Conservation (phyloP, 2,329 filamentous ascomycete species). For the Scedosporium boydii region DNA sequence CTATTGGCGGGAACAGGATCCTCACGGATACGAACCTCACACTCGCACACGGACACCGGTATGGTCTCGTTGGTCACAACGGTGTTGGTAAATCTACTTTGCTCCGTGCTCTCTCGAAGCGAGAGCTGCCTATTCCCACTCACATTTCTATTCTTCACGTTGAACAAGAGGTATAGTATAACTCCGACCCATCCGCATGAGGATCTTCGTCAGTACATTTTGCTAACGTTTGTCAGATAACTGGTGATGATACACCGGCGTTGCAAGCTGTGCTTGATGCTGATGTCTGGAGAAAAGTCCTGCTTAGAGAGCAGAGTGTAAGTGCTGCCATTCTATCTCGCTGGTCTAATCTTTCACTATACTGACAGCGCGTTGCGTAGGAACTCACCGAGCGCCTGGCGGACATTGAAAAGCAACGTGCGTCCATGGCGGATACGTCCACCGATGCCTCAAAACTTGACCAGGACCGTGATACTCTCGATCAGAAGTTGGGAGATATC, state of each 20-base stretch:
- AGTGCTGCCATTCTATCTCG: conserved; percentile 20
- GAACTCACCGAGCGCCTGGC: conserved; percentile 71
- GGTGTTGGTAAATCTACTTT: conserved; percentile 98
- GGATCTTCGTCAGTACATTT: neutral
- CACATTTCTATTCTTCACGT: conserved; percentile 99
- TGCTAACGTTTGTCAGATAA: conserved; percentile 50
- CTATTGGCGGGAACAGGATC: conserved; percentile 82
- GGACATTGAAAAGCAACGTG: conserved; percentile 67
- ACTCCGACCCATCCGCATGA: neutral
- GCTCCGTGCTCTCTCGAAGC: conserved; percentile 77
- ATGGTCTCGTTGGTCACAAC: conserved; percentile 97
- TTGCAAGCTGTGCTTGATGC: conserved; percentile 93
- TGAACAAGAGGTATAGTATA: conserved; percentile 69
- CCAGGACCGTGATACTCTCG: conserved; percentile 78
- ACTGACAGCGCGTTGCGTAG: conserved; percentile 18
- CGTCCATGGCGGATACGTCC: conserved; percentile 81
- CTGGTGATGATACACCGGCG: conserved; percentile 88
- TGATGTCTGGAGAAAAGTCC: conserved; percentile 95
- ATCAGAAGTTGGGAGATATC: conserved; percentile 83
- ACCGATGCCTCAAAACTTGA: conserved; percentile 79
- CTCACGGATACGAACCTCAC: conserved; percentile 84
- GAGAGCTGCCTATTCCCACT: conserved; percentile 90
- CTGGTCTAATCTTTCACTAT: neutral
- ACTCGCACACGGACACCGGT: conserved; percentile 83
- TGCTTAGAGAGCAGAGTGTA: conserved; percentile 79